These are phyloP conservation scores for Debaryomyces sp. DNA, from an alignment of 1,139 yeast species.

Conservation along the genomic window DNA sequence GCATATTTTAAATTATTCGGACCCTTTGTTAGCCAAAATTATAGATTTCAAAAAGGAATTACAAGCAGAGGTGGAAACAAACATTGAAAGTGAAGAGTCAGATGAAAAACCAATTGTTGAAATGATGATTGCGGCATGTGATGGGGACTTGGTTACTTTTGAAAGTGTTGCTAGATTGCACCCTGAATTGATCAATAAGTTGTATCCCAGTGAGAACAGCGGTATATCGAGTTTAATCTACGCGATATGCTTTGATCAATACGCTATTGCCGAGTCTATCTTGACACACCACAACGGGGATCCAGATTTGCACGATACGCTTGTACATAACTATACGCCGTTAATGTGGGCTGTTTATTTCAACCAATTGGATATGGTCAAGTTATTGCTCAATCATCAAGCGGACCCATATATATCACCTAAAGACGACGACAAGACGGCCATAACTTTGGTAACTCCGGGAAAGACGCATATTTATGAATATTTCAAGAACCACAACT, in stretches of 20 bases:
- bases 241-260: conserved; percentile 54
- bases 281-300: conserved; percentile 36
- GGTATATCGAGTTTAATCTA: conserved; percentile 56
- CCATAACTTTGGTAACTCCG: conserved; percentile 35
- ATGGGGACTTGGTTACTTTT: conserved; percentile 51
- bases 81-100: conserved; percentile 11
- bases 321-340: conserved; percentile 40
- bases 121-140: conserved; percentile 50
- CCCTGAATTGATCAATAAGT: conserved; percentile 31
- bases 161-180: conserved; percentile 37
- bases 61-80: conserved; percentile 24
- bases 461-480: conserved; percentile 36
- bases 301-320: conserved; percentile 40
- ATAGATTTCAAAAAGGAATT: conserved; percentile 52
- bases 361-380: conserved; percentile 37
- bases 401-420: conserved; percentile 46
- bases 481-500: conserved; percentile 42
- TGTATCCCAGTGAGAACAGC: conserved; percentile 35
- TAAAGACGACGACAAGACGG: conserved; percentile 32
- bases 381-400: conserved; percentile 38
- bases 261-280: conserved; percentile 47
- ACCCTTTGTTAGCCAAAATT: conserved; percentile 45
- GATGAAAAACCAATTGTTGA: conserved; percentile 20
- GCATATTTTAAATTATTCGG: conserved; percentile 26
- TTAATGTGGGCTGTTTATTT: conserved; percentile 53